Percentiles rank a stretch among this genome's conserved stretches.
Evolutionary conservation across 495 filamentous ascomycete species (phyloP).

Genomic region (Letharia lupina): DNA sequence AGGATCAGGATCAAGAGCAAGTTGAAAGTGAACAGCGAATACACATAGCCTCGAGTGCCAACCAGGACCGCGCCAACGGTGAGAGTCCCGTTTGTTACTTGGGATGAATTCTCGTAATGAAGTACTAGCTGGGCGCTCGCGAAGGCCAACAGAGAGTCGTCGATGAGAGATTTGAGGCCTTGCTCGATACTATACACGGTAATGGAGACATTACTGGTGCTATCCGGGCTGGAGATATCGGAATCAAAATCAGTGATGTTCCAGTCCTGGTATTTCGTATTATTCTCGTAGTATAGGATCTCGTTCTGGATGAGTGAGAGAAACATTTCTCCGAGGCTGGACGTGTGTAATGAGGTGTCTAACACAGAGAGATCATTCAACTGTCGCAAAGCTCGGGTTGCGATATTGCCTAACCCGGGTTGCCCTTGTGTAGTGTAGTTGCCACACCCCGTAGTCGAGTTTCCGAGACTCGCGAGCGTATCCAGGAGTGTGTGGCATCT

Average conservation of each 20-base stretch:
- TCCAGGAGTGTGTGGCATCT: neutral
- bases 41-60: conserved; percentile 2
- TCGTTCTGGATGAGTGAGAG: neutral
- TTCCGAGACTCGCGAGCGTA: neutral
- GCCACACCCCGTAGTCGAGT: neutral
- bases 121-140: conserved; percentile 8
- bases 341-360: conserved; percentile 5
- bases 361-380: conserved; percentile 8
- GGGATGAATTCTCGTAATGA: neutral
- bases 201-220: neutral
- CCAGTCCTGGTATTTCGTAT: neutral
- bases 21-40: conserved; percentile 9
- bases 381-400: conserved; percentile 9
- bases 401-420: conserved; percentile 9
- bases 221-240: neutral
- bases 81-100: neutral
- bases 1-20: conserved; percentile 3
- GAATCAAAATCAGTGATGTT: neutral
- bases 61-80: neutral
- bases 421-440: conserved; percentile 12
- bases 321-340: conserved; percentile 9
- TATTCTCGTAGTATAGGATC: neutral
- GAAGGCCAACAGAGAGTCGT: conserved; percentile 8
- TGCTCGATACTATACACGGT: neutral
- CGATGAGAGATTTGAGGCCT: conserved; percentile 11